Conservation (phyloP, 1,139 yeast species). For the Hemisphaericaspora xylofermentans region DNA sequence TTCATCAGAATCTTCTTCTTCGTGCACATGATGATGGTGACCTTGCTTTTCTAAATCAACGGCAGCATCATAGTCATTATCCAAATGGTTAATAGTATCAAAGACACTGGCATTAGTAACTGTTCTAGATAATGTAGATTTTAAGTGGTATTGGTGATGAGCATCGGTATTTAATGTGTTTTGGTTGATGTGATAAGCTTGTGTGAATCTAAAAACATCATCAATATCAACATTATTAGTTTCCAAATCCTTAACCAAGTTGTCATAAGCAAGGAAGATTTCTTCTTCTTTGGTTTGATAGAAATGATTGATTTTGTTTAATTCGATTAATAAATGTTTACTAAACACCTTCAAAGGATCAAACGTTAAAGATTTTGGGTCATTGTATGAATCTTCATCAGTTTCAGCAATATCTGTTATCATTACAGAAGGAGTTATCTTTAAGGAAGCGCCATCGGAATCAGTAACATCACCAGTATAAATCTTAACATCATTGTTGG, state of each 20-base stretch:
- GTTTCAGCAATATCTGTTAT: constrained; percentile 4
- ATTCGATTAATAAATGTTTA: constrained; percentile 53
- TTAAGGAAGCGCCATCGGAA: constrained; percentile 28
- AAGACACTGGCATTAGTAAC: constrained; percentile 31
- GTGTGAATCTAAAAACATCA: constrained; percentile 29
- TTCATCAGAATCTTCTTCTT: constrained; percentile 25
- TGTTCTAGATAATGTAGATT: constrained; percentile 29
- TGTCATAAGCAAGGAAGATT: constrained; percentile 44
- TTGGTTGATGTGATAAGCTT: constrained; percentile 23
- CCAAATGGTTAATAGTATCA: constrained; percentile 28
- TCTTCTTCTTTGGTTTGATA: constrained; percentile 50
- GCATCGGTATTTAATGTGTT: constrained; percentile 19
- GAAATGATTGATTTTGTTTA: constrained; percentile 56
- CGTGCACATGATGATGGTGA: constrained; percentile 15
- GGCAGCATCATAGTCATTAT: constrained; percentile 14
- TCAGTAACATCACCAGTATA: constrained; percentile 28
- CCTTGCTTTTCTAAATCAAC: constrained; percentile 20
- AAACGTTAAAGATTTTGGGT: constrained; percentile 20
- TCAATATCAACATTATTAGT: constrained; percentile 29
- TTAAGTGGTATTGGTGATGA: constrained; percentile 26
- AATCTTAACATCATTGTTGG: constrained; percentile 11
- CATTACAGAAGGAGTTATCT: constrained; percentile 1
- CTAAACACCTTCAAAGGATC: constrained; percentile 54
- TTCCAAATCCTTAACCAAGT: constrained; percentile 40
- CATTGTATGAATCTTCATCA: constrained; percentile 11